Conservation (phyloP, 352 stramenopile genomes). For the Pythium biforme region DNA sequence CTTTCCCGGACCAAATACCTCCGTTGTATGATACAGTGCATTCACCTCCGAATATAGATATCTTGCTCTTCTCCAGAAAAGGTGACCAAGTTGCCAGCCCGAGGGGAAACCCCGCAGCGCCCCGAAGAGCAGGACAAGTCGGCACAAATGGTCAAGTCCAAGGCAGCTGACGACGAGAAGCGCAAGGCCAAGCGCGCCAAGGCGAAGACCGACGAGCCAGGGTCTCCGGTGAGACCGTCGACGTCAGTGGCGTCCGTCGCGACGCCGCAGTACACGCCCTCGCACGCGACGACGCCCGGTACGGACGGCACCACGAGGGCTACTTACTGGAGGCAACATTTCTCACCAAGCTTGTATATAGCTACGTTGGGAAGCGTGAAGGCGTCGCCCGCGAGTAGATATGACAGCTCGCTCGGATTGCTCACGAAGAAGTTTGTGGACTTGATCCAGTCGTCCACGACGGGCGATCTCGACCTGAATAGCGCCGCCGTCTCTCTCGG, state of each 20-base stretch:
- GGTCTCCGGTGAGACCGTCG: slow-evolving; percentile 22
- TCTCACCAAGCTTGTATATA: no score
- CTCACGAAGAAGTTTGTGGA: slow-evolving; percentile 98
- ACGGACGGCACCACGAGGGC: not conserved
- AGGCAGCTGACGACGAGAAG: slow-evolving; percentile 65
- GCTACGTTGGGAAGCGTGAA: slow-evolving; percentile 36
- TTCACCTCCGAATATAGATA: slow-evolving; percentile 15
- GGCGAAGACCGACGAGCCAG: slow-evolving; percentile 34
- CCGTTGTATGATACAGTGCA: slow-evolving; percentile 10
- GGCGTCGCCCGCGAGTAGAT: slow-evolving; percentile 82
- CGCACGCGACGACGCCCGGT: slow-evolving; percentile 25
- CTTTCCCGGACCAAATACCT: slow-evolving; percentile 9
- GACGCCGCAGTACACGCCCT: slow-evolving; percentile 22
- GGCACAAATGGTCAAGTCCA: slow-evolving; percentile 54
- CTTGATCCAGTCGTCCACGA: slow-evolving; percentile 88
- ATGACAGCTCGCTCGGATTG: slow-evolving; percentile 95
- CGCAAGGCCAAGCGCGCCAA: slow-evolving; percentile 68
- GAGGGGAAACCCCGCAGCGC: not conserved
- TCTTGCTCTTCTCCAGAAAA: slow-evolving; percentile 5
- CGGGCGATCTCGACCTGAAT: slow-evolving; percentile 94
- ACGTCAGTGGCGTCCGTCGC: slow-evolving; percentile 10
- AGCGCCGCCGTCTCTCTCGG: slow-evolving; percentile 80
- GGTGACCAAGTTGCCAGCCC: slow-evolving; percentile 1
- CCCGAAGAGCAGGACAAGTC: slow-evolving; percentile 4
- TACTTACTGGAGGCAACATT: not conserved